A percentile compares a stretch with the other conserved stretches of the same genome.
Conservation (phyloP, 2,329 filamentous ascomycete genomes). For the Colletotrichum sp. region DNA sequence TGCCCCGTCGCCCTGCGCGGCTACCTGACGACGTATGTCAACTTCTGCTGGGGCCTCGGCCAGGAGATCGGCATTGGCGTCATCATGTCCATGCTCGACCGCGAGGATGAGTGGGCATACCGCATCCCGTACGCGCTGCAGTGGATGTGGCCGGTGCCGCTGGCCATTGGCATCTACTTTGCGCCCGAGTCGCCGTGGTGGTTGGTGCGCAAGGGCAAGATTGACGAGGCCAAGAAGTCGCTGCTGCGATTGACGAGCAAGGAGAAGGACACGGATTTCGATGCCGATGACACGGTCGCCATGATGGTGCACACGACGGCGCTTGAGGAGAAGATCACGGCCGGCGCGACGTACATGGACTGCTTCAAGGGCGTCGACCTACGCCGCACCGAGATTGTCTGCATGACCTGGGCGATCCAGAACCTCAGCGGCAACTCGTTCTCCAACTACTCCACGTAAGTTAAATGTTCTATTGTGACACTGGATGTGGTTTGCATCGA, state of each 20-base stretch:
- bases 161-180: slow-evolving; percentile 69
- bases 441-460: slow-evolving; percentile 67
- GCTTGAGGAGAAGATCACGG: slow-evolving; percentile 76
- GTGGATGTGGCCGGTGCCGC: slow-evolving; percentile 78
- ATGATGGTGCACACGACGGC: slow-evolving; percentile 94
- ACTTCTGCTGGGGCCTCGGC: slow-evolving; percentile 73
- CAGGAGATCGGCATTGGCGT: slow-evolving; percentile 78
- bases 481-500: neutral
- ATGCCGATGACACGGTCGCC: slow-evolving; percentile 82
- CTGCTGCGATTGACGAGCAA: slow-evolving; percentile 69
- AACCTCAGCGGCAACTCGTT: slow-evolving; percentile 69
- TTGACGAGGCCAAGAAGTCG: slow-evolving; percentile 69
- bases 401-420: slow-evolving; percentile 68
- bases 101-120: slow-evolving; percentile 72
- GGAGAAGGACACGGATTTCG: slow-evolving; percentile 71
- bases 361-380: slow-evolving; percentile 83
- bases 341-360: slow-evolving; percentile 77
- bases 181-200: slow-evolving; percentile 78
- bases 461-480: neutral
- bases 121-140: slow-evolving; percentile 75
- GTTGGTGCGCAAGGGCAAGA: slow-evolving; percentile 71
- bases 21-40: slow-evolving; percentile 76
- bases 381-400: slow-evolving; percentile 76
- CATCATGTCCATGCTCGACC: slow-evolving; percentile 69
- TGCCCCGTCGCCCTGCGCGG: slow-evolving; percentile 75